Base-by-base conservation (phyloP, 495 filamentous ascomycete genomes). In the Terfezia boudieri region DNA sequence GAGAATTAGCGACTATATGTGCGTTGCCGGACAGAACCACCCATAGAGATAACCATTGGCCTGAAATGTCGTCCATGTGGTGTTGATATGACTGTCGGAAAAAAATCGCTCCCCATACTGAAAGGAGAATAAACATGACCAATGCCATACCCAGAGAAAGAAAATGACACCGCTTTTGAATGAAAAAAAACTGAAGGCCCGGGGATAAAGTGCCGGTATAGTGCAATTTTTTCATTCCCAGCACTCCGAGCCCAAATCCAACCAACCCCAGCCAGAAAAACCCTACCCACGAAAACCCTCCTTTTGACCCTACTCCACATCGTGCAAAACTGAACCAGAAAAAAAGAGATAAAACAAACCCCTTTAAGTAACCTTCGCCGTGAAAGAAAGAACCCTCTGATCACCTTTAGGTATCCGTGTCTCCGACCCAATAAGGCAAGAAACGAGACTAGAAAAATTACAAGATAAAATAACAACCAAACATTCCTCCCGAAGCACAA, bases 401-500 rank as follows among this genome's bases (percentile, higher is more conserved):
- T 58, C 61, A 63, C 62, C 58, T 64, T 52, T 64, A 64, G 61
- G 61, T 64, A 64, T 64, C 62, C 62, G 58, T 64, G 26, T 23
- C 37, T 43, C 48, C 63, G 61, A 61, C 56, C 58, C 49, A 64
- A 61, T 61, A 61, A 58, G 50, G 53, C 57, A 58, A 60, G 57
- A 56, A 55, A 46, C 41, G 17, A 46, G 41, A 46, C 17, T 14
- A 14, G 51, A 64, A 60, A 60, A 64, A 65, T 65, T 64, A 64
- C 62, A 65, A 65, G 62, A 60, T 57, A 58, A 56, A 60, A 12
- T 51, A 64, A 56, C 60, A 53, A 62, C 53, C 52, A 16, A 58
- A 64, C 55, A 63, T 58, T 58, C 63, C 62, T 64, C 63, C 63
- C 63, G 64, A 65, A 56, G 64, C 63, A 64, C 61, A 64, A 46